These are phyloP conservation scores for Fusarium redolens DNA, from an alignment of 2,329 filamentous ascomycete genomes.

Conservation along the genomic window DNA sequence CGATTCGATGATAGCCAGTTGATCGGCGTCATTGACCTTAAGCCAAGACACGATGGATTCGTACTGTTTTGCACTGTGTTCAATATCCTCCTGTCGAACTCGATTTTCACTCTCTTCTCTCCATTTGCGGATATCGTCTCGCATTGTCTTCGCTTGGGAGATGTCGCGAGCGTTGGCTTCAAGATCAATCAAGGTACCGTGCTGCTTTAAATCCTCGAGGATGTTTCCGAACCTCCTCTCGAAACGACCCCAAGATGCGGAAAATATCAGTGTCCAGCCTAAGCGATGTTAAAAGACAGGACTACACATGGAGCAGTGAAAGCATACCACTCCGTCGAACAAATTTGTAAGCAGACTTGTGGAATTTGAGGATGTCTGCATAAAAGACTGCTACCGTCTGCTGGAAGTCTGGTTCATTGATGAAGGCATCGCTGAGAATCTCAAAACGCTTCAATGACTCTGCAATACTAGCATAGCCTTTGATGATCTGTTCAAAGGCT, in stretches of 20 bases:
- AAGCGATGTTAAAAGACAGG: slow-evolving; percentile 13
- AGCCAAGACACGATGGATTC: slow-evolving; percentile 25
- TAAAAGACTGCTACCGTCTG: slow-evolving; percentile 57
- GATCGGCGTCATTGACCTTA: slow-evolving; percentile 13
- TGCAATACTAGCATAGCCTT: slow-evolving; percentile 54
- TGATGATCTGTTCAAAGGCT: slow-evolving; percentile 56
- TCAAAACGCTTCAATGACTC: slow-evolving; percentile 54
- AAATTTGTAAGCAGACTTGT: slow-evolving; percentile 59
- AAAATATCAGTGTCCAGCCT: slow-evolving; percentile 53
- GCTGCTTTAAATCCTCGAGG: slow-evolving; percentile 47
- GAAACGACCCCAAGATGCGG: slow-evolving; percentile 54
- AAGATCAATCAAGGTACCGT: slow-evolving; percentile 48
- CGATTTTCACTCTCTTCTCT: slow-evolving; percentile 14
- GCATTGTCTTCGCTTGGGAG: slow-evolving; percentile 34
- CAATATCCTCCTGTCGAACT: background rate
- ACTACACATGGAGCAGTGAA: background rate
- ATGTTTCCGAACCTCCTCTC: slow-evolving; percentile 49
- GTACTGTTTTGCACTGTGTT: slow-evolving; percentile 7
- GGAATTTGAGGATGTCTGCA: slow-evolving; percentile 61
- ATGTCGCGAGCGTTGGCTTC: slow-evolving; percentile 49
- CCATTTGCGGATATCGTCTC: slow-evolving; percentile 17
- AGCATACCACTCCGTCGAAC: slow-evolving; percentile 50
- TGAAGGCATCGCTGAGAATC: slow-evolving; percentile 47
- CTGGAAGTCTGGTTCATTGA: slow-evolving; percentile 51
- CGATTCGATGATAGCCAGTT: slow-evolving; percentile 12